Evolutionary conservation across 805 yeast species (phyloP).

Genomic region (Hanseniaspora opuntiae): DNA sequence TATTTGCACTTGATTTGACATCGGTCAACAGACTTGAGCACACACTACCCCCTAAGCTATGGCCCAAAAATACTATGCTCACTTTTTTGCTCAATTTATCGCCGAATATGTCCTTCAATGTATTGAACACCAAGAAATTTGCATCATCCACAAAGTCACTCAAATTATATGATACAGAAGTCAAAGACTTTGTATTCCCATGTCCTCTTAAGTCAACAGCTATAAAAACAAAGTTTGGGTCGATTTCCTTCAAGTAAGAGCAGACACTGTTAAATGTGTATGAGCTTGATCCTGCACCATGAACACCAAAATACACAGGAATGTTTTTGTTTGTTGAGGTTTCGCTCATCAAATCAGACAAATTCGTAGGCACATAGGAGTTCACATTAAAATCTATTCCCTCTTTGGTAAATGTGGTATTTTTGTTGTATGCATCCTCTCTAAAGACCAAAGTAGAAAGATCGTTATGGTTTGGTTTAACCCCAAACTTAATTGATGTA

Average conservation of each 20-base stretch:
- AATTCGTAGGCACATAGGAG: slow-evolving; percentile 28
- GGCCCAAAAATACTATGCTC: slow-evolving; percentile 58
- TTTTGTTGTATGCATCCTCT: not conserved
- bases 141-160: slow-evolving; percentile 48
- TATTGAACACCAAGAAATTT: slow-evolving; percentile 31
- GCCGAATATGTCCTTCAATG: slow-evolving; percentile 21
- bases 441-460: not conserved
- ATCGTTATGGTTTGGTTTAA: not conserved
- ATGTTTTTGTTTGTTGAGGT: slow-evolving; percentile 9
- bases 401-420: not conserved
- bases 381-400: slow-evolving; percentile 36
- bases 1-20: slow-evolving; percentile 12
- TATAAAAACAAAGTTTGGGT: slow-evolving; percentile 22
- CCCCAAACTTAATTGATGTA: not conserved
- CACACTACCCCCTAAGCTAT: slow-evolving; percentile 85
- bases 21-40: slow-evolving; percentile 39
- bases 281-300: slow-evolving; percentile 90
- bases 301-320: slow-evolving; percentile 60
- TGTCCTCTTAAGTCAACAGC: slow-evolving; percentile 79
- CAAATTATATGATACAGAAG: slow-evolving; percentile 30
- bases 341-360: not conserved
- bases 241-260: slow-evolving; percentile 25
- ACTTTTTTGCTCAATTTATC: slow-evolving; percentile 12
- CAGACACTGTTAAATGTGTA: slow-evolving; percentile 56
- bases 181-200: slow-evolving; percentile 35